A percentile compares a stretch with the other conserved stretches of the same genome.
These are phyloP conservation scores for Trametes coccinea DNA, from an alignment of 768 basidiomycete species.

Conservation along the genomic window DNA sequence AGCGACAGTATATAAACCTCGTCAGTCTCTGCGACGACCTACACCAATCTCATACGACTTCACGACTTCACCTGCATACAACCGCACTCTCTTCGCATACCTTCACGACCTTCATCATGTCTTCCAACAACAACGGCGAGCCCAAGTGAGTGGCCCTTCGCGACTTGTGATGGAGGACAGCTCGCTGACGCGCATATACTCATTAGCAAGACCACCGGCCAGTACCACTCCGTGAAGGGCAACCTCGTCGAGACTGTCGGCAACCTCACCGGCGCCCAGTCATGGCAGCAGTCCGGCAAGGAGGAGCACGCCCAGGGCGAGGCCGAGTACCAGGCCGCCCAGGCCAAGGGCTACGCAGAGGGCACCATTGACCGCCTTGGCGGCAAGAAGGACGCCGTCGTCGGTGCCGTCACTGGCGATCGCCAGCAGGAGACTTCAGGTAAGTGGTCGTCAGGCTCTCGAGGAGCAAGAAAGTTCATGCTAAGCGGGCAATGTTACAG, in stretches of 20 bases:
- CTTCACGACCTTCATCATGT: conserved; percentile 6
- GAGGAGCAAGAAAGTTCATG: background rate
- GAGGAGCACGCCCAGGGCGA: conserved; percentile 53
- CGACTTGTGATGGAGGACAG: too few relatives aligned
- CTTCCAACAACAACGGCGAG: conserved; percentile 16
- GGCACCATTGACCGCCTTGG: conserved; percentile 45
- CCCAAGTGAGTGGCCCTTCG: conserved; percentile 3
- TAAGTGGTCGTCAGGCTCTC: conserved; percentile 24
- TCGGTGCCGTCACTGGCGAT: conserved; percentile 58
- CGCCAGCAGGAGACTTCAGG: conserved; percentile 49
- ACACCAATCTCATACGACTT: background rate
- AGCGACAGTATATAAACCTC: background rate
- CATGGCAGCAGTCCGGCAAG: conserved; percentile 47
- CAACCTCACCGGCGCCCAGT: conserved; percentile 42
- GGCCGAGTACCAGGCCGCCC: conserved; percentile 46
- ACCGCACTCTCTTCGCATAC: background rate
- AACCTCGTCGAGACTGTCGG: conserved; percentile 43
- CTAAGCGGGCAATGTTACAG: background rate
- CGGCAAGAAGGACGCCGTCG: conserved; percentile 56
- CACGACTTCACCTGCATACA: background rate
- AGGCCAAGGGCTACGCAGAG: conserved; percentile 50
- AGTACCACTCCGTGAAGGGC: conserved; percentile 43
- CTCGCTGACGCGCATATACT: background rate
- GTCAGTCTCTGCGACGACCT: background rate
- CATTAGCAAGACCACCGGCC: conserved; percentile 39